A percentile compares a stretch with the other conserved stretches of the same genome.
These are phyloP conservation scores for Phytopythium mirpurense DNA, from an alignment of 352 stramenopile genomes.

Conservation along the genomic window DNA sequence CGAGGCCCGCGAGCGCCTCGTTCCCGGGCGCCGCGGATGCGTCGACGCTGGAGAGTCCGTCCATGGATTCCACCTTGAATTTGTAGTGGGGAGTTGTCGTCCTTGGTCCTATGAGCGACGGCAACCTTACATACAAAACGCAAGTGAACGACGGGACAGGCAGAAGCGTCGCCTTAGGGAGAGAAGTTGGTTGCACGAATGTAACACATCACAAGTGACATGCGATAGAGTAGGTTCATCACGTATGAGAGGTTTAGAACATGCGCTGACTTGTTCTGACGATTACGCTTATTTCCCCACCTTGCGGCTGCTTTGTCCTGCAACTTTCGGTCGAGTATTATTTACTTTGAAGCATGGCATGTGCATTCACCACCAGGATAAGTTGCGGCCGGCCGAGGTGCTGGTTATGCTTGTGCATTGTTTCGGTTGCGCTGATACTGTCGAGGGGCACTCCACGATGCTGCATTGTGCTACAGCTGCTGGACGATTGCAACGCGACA, in stretches of 20 bases:
- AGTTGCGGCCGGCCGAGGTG: too few relatives aligned
- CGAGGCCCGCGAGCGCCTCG: constrained; percentile 33
- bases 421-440: too few relatives aligned
- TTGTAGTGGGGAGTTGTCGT: too few relatives aligned
- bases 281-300: too few relatives aligned
- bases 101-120: too few relatives aligned
- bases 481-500: not conserved
- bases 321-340: too few relatives aligned
- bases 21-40: not conserved
- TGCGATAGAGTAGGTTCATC: not conserved
- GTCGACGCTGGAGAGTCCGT: not conserved
- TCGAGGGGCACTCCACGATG: too few relatives aligned
- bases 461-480: not conserved
- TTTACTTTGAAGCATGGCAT: too few relatives aligned
- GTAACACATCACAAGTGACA: not conserved
- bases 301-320: too few relatives aligned
- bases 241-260: not conserved
- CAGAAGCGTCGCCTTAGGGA: not conserved
- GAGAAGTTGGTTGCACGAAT: not conserved
- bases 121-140: constrained; percentile 2
- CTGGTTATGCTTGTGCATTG: too few relatives aligned
- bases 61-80: too few relatives aligned
- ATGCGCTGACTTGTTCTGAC: constrained; percentile 3
- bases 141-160: constrained; percentile 3
- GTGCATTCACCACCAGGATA: too few relatives aligned